Conservation (phyloP, 345 rosid species). For the Aquilaria yunnanensis region DNA sequence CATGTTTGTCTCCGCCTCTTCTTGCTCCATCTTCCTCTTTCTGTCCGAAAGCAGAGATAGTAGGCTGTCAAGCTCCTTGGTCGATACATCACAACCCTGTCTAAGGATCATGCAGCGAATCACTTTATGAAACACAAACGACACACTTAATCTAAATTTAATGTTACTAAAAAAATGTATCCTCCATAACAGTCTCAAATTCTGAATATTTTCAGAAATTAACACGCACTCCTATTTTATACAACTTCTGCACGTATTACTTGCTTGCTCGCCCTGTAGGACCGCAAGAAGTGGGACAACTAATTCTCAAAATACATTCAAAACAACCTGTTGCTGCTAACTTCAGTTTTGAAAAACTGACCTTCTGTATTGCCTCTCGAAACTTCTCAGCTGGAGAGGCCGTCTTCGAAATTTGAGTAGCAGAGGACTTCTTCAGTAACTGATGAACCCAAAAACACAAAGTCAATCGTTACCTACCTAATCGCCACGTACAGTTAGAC, state of each 20-base stretch:
- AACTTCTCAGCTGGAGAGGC: constrained; percentile 41
- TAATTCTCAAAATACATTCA: no score
- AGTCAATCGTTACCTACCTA: not conserved
- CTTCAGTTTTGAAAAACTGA: constrained; percentile 15
- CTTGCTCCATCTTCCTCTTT: constrained; percentile 34
- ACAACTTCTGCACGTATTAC: no score
- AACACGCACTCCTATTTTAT: no score
- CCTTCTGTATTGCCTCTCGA: constrained; percentile 42
- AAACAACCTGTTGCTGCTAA: no score
- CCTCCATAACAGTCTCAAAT: not conserved
- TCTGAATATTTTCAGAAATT: no score
- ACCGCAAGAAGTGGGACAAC: no score
- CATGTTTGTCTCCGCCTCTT: constrained; percentile 36
- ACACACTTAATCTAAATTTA: not conserved
- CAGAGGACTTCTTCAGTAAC: constrained; percentile 46
- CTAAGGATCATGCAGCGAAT: constrained; percentile 24
- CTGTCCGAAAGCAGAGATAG: constrained; percentile 29
- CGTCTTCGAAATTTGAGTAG: constrained; percentile 29
- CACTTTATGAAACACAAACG: constrained; percentile 9
- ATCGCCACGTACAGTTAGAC: not conserved
- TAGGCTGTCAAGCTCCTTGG: constrained; percentile 34
- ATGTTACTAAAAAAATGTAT: not conserved
- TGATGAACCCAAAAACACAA: constrained; percentile 13
- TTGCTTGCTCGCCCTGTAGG: no score
- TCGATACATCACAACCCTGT: constrained; percentile 41